These are phyloP conservation scores for Skeletonema costatum DNA, from an alignment of 108 stramenopile species.

Conservation along the genomic window DNA sequence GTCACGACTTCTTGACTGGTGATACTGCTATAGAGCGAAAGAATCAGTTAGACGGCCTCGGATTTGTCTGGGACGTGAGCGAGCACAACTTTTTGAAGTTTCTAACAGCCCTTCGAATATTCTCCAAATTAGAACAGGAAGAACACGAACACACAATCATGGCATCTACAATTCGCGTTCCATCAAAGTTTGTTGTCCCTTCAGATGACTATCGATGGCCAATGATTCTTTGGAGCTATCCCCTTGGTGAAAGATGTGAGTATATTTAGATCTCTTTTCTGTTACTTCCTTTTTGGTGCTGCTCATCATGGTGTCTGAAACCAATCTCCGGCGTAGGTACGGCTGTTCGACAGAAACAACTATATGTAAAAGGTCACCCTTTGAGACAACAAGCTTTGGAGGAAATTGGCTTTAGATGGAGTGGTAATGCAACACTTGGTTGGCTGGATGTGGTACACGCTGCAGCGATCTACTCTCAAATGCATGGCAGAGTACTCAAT, in stretches of 20 bases:
- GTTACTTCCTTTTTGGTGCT: no score
- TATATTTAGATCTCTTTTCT: not conserved
- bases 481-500: conserved; percentile 68
- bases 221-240: conserved; percentile 66
- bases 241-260: conserved; percentile 73
- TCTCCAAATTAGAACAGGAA: conserved; percentile 45
- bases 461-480: conserved; percentile 81
- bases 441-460: conserved; percentile 88
- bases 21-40: conserved; percentile 43
- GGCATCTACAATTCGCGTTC: conserved; percentile 57
- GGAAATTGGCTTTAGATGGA: conserved; percentile 75
- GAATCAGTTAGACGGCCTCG: conserved; percentile 65
- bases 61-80: conserved; percentile 79
- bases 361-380: conserved; percentile 78
- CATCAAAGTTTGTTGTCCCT: conserved; percentile 75
- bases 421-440: conserved; percentile 69
- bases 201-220: conserved; percentile 66
- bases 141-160: conserved; percentile 2
- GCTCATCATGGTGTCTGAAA: no score
- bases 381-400: conserved; percentile 55
- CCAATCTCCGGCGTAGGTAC: not conserved
- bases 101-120: conserved; percentile 56
- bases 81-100: conserved; percentile 65
- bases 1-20: conserved; percentile 68
- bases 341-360: conserved; percentile 81